Evolutionary conservation across 768 basidiomycete species (phyloP).

Genomic region (Cyclocybe aegerita): DNA sequence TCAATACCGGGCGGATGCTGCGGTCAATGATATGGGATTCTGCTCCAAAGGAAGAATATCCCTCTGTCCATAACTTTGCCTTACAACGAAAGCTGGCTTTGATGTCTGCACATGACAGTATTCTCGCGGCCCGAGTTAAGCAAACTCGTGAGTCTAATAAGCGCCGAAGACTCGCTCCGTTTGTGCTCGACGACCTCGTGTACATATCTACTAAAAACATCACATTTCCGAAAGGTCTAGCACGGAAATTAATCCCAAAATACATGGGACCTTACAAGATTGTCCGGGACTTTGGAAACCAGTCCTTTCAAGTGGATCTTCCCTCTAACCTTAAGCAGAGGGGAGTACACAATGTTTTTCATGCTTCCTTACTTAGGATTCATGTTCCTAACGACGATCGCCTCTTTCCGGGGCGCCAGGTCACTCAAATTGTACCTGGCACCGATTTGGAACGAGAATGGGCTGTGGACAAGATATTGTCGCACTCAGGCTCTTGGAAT

Average conservation of each 20-base stretch:
- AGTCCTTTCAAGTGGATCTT: constrained; percentile 7
- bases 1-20: constrained; percentile 10
- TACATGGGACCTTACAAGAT: constrained; percentile 18
- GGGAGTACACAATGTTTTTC: constrained; percentile 21
- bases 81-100: constrained; percentile 17
- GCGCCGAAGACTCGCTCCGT: constrained; percentile 8
- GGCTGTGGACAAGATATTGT: constrained; percentile 21
- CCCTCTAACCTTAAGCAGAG: constrained; percentile 15
- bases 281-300: constrained; percentile 5
- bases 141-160: constrained; percentile 27
- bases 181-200: constrained; percentile 7
- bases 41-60: constrained; percentile 6
- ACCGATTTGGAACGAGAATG: constrained; percentile 16
- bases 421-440: constrained; percentile 11
- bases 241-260: constrained; percentile 16
- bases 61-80: constrained; percentile 13
- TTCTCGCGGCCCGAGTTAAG: constrained; percentile 24
- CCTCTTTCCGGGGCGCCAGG: constrained; percentile 30
- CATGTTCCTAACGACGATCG: constrained; percentile 30
- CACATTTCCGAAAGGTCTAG: constrained; percentile 12
- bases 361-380: constrained; percentile 28
- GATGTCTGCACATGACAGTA: constrained; percentile 28
- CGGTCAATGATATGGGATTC: constrained; percentile 14
- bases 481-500: constrained; percentile 10
- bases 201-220: constrained; percentile 17